Base-by-base conservation (phyloP, 1,284 basidiomycete genomes). In the Microbotryum intermedium region DNA sequence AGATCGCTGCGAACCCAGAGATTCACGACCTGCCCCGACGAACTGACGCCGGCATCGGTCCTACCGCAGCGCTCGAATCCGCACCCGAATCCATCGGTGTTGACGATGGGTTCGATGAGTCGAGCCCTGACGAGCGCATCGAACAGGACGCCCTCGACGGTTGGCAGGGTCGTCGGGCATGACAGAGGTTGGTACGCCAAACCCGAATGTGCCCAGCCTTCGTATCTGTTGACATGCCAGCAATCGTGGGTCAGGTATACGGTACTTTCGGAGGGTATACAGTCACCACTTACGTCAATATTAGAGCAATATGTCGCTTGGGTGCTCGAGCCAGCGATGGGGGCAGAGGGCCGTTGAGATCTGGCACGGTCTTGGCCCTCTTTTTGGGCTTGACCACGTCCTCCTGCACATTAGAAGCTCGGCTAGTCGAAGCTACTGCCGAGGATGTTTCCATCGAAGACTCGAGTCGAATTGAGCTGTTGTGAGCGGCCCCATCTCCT, bases 21-120 rank as follows among this genome's bases (percentile, higher is more conserved):
- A 55, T 88, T 90, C 46, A 97, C 81, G 42, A 98, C 93, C 74
- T 98, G 94, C 2, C 91, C 92, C 7, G 88, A 89, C 46, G 88
- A 90, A 72, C 89, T 93, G 53, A 99, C 94, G 0, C 95, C 94
- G 43, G 86, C 80, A 78, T 99, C 94, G 26, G 94, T 99, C 68
- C 95, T 77, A 13, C 94, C 94, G 75, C 94, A 97, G 61, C 85
- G 80, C 70, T 87, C 85, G 83, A 90, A 98, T 26, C 83, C 89
- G 71, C 90, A 92, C 0, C 85, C 88, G 20, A 92, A 88, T 62
- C 88, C 79, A 0, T 79, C 81, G 26, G 25, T 43, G 44, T 50
- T 55, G 34, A 39, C 34, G 26, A 47, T 45, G 0, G 79, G 79
- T 72, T 91, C 88, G 26, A 95, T 81, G 39, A 97, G 77, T 55